Conservation (phyloP, 257 asterid genomes). For the Primulina huaijiensis region DNA sequence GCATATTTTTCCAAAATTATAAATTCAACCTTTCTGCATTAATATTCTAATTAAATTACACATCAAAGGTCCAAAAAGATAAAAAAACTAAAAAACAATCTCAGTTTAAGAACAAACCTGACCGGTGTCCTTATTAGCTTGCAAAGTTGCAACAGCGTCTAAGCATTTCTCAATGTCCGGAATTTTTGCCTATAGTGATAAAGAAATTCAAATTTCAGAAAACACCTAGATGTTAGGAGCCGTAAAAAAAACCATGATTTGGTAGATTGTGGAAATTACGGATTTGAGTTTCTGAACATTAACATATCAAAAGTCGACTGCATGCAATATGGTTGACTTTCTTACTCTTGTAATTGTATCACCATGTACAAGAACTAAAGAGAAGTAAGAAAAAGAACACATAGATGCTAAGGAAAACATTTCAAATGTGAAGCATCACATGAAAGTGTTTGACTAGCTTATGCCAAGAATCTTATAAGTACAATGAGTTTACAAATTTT, state of each 20-base stretch:
- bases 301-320: background rate
- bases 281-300: background rate
- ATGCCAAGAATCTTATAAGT: background rate
- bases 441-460: background rate
- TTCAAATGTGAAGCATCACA: background rate
- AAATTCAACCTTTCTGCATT: background rate
- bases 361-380: background rate
- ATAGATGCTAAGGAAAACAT: background rate
- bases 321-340: slow-evolving; percentile 13
- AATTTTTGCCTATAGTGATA: slow-evolving; percentile 66
- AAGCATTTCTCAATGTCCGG: slow-evolving; percentile 94
- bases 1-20: background rate
- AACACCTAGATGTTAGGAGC: slow-evolving; percentile 13
- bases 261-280: background rate
- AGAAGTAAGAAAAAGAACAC: background rate
- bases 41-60: background rate
- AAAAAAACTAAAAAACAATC: background rate
- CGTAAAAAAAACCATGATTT: slow-evolving; percentile 8
- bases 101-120: background rate
- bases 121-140: background rate
- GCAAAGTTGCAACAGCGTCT: slow-evolving; percentile 55
- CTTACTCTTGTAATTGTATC: background rate
- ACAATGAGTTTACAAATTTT: too few species aligned
- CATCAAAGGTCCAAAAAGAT: background rate
- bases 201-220: slow-evolving; percentile 16